Evolutionary conservation across 768 basidiomycete species (phyloP).

Genomic region (Russula foetens): DNA sequence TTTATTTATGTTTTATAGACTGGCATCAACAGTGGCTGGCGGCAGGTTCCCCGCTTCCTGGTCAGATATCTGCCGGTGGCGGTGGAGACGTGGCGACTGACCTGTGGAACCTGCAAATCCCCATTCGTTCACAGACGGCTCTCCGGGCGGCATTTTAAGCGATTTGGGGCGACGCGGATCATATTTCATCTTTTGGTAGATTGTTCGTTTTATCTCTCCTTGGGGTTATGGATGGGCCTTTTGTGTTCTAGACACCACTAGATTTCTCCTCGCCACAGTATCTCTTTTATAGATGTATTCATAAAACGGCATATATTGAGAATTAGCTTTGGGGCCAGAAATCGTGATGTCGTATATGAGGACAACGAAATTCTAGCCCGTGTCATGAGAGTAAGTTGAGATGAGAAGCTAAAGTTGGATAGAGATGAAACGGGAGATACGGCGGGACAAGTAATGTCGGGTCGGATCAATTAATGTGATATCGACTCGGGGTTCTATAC

Average conservation of each 20-base stretch:
- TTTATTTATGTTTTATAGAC: not conserved
- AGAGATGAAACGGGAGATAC: not conserved
- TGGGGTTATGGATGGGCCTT: no score
- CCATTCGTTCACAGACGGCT: not conserved
- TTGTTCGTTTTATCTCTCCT: not conserved
- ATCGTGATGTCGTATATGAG: not conserved
- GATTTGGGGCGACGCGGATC: no score
- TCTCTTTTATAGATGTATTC: not conserved
- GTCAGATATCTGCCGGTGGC: not conserved
- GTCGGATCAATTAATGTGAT: not conserved
- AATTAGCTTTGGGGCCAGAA: no score
- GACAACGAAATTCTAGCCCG: not conserved
- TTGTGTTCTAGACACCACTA: not conserved
- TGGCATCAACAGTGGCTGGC: conserved; percentile 6
- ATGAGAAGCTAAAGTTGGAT: no score
- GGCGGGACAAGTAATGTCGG: not conserved
- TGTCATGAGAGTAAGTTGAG: no score
- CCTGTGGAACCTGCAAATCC: conserved; percentile 10
- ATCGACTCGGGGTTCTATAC: not conserved
- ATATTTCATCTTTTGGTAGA: not conserved
- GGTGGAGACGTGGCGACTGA: not conserved
- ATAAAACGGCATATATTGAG: no score
- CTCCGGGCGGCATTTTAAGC: not conserved
- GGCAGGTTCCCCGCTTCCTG: conserved; percentile 7
- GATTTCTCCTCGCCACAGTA: not conserved